Evolutionary conservation across 164 flowering plant species (phyloP).

Genomic region (Aristolochia contorta): DNA sequence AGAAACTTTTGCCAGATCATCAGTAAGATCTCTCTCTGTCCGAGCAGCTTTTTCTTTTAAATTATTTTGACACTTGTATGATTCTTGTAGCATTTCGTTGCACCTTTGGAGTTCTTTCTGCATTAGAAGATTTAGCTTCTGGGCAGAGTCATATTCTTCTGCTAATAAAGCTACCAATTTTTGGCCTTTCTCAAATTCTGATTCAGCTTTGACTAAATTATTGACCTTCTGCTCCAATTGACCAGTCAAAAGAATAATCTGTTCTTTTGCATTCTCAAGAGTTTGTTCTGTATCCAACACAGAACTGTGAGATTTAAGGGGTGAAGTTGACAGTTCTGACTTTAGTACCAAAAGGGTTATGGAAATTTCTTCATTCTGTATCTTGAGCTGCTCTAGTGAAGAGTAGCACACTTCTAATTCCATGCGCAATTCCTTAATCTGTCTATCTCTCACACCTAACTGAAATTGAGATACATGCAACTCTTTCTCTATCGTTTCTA

Average conservation of each 20-base stretch:
- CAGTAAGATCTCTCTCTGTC: slow-evolving; percentile 17
- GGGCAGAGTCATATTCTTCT: slow-evolving; percentile 13
- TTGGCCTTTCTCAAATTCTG: slow-evolving; percentile 14
- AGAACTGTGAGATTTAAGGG: slow-evolving; percentile 7
- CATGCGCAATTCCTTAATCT: slow-evolving; percentile 23
- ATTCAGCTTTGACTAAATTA: slow-evolving; percentile 13
- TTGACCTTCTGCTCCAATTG: slow-evolving; percentile 20
- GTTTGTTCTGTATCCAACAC: slow-evolving; percentile 9
- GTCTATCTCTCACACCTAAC: slow-evolving; percentile 17
- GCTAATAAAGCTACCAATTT: slow-evolving; percentile 11
- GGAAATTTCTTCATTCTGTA: slow-evolving; percentile 26
- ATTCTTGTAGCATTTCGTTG: slow-evolving; percentile 23
- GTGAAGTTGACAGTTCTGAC: slow-evolving; percentile 22
- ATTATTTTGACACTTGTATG: slow-evolving; percentile 15
- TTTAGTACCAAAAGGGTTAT: slow-evolving; percentile 20
- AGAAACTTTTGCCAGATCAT: slow-evolving; percentile 18
- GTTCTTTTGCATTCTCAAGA: slow-evolving; percentile 10
- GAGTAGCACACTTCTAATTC: slow-evolving; percentile 27
- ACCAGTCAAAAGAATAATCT: slow-evolving; percentile 12
- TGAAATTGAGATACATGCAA: slow-evolving; percentile 17
- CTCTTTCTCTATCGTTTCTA: slow-evolving; percentile 25
- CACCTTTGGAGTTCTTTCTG: slow-evolving; percentile 19
- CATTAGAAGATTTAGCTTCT: slow-evolving; percentile 14
- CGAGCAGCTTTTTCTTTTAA: slow-evolving; percentile 20
- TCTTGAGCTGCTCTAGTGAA: slow-evolving; percentile 16